Percentiles rank a stretch among this genome's conserved stretches.
These are phyloP conservation scores for Podosphaera xanthii DNA, from an alignment of 2,329 filamentous ascomycete species.

Conservation along the genomic window DNA sequence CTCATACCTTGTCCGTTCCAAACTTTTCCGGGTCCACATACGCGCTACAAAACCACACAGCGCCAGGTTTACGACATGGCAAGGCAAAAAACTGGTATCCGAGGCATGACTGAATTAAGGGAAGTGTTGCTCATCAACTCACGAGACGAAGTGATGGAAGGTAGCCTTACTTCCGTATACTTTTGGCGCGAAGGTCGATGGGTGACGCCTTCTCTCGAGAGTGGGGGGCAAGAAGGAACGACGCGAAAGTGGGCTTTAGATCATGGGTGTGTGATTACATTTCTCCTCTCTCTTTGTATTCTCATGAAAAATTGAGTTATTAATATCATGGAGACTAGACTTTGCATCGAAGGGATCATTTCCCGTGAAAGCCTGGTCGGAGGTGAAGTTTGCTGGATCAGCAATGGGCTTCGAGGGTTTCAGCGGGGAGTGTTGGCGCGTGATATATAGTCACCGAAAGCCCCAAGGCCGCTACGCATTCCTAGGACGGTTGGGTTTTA, in stretches of 20 bases:
- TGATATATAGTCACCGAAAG: no score
- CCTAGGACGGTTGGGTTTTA: no score
- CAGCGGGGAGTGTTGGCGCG: conserved; percentile 20
- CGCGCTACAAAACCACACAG: conserved; percentile 65
- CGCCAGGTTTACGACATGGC: conserved; percentile 51
- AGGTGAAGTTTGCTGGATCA: conserved; percentile 69
- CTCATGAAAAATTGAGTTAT: conserved; percentile 14
- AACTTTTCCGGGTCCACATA: conserved; percentile 38
- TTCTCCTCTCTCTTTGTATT: neutral
- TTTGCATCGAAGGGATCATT: conserved; percentile 45
- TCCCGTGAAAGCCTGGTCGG: conserved; percentile 34
- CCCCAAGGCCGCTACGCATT: no score
- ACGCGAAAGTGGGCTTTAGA: conserved; percentile 66
- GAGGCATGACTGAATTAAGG: conserved; percentile 22
- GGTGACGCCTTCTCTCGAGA: conserved; percentile 58
- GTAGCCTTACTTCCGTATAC: conserved; percentile 62
- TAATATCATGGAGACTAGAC: conserved; percentile 21
- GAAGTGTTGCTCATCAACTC: conserved; percentile 59
- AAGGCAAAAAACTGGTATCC: conserved; percentile 35
- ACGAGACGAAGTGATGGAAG: conserved; percentile 53
- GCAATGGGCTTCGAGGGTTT: conserved; percentile 72
- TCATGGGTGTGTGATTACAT: conserved; percentile 23
- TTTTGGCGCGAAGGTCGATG: conserved; percentile 51
- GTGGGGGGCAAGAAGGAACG: conserved; percentile 65
- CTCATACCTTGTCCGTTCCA: neutral